Evolutionary conservation across 164 flowering plant genomes (phyloP).

Genomic region (Hamamelis virginiana): DNA sequence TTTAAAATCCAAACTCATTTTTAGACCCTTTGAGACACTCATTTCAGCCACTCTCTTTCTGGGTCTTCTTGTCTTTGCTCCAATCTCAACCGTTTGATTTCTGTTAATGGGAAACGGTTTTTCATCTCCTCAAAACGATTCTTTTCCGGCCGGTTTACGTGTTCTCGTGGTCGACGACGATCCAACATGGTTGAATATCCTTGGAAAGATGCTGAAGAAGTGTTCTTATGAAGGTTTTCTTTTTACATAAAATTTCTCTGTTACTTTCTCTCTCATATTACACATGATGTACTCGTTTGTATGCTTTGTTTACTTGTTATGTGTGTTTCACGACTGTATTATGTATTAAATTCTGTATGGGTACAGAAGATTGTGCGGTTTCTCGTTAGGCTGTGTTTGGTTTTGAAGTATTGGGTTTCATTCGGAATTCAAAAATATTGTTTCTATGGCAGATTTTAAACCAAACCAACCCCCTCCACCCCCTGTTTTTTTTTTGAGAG

Average conservation of each 20-base stretch:
- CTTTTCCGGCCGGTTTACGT: constrained; percentile 82
- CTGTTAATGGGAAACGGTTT: constrained; percentile 43
- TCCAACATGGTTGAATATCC: constrained; percentile 84
- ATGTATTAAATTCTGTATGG: too few species aligned
- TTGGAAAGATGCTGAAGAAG: constrained; percentile 94
- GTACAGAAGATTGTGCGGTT: too few species aligned
- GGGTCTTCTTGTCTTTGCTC: constrained; percentile 8
- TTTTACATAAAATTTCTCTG: not conserved
- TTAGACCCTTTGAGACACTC: constrained; percentile 1
- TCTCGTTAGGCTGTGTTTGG: too few species aligned
- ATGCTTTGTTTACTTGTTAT: not conserved
- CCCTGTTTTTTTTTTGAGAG: too few species aligned
- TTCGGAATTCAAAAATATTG: too few species aligned
- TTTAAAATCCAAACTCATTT: constrained; percentile 9
- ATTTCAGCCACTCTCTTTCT: not conserved
- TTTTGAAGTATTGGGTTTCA: too few species aligned
- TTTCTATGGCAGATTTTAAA: too few species aligned
- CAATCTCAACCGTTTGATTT: not conserved
- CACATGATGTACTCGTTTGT: too few species aligned
- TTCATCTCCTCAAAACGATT: constrained; percentile 44
- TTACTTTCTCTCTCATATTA: not conserved
- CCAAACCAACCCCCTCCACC: too few species aligned
- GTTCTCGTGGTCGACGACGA: constrained; percentile 98
- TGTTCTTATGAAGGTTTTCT: constrained; percentile 76
- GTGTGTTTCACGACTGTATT: too few species aligned